Conservation (phyloP, 2,329 filamentous ascomycete genomes). For the Clarireedia homoeocarpa region DNA sequence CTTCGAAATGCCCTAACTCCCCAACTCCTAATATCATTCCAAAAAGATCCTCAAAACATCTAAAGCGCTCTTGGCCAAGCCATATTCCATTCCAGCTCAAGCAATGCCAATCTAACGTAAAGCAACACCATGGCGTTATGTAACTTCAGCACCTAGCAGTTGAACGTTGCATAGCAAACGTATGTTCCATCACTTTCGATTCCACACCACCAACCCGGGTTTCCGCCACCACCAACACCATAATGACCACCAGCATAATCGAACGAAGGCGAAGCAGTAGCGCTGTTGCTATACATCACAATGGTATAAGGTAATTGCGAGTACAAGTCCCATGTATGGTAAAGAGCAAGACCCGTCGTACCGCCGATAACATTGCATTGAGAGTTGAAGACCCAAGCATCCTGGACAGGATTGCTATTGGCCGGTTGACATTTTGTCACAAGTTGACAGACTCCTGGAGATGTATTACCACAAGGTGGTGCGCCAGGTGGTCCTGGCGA, state of each 20-base stretch:
- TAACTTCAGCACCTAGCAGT: not conserved
- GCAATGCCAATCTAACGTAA: not conserved
- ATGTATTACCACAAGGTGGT: constrained; percentile 1
- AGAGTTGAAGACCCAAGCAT: constrained; percentile 6
- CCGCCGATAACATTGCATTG: constrained; percentile 8
- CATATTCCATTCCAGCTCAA: not conserved
- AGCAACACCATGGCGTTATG: not conserved
- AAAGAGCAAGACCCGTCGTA: constrained; percentile 3
- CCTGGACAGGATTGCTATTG: not conserved
- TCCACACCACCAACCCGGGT: constrained; percentile 9
- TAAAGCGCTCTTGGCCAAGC: no score
- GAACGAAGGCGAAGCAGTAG: constrained; percentile 7
- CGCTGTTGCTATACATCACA: not conserved
- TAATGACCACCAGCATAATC: constrained; percentile 5
- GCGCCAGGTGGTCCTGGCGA: constrained; percentile 4
- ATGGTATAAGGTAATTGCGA: constrained; percentile 7
- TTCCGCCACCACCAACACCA: constrained; percentile 7
- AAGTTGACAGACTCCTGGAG: constrained; percentile 5
- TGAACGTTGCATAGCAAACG: constrained; percentile 4
- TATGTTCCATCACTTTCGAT: constrained; percentile 5
- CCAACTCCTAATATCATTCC: no score
- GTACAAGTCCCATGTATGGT: not conserved
- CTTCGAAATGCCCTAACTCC: no score
- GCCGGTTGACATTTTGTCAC: not conserved
- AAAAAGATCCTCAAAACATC: no score